Evolutionary conservation across 2,329 filamentous ascomycete genomes (phyloP), one percentile per base, ranked within the genome.

Genomic region (Ophiostoma pallidulum): DNA sequence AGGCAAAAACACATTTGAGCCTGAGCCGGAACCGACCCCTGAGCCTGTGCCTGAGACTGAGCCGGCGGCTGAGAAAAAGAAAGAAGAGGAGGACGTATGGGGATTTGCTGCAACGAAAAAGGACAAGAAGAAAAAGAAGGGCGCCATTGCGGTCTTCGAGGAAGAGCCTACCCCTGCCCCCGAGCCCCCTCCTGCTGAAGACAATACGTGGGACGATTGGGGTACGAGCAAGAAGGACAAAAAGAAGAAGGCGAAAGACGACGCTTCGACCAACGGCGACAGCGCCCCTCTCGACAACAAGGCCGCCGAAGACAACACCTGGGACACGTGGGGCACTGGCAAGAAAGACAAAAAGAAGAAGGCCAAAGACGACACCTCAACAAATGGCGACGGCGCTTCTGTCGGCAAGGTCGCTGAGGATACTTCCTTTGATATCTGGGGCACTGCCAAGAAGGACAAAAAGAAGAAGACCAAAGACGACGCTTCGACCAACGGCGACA

Each of bases 351-450:
- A 48, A 39, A 41, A 35, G 18, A 57, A 57, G 50, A 59, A 58
- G 44, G 51, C 47, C 46, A 43, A 53, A 33, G 49, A 51, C 8
- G 40, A 49, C 22, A 40, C 39, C 19, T 50, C 38, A 29, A 41
- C 41, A 13, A 52, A 45, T 14, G 43, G 39, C 12, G 50, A 50
- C n/a, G 32, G 18, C 14, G 24, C 22, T 18, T 41, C 31, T 19
- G 19, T 19, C 18, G 12, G 12, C 43, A 52, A 57, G 48, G 45
- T 51, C 9, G 46, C 53, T 20, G 54, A 56, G 18, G 55, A 57
- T 19, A 53, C 50, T n/a, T 54, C 53, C 8, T 65, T 60, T 61
- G 58, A 59, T 20, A 40, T 31, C 19, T 60, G 57, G 54, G 56
- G 53, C 13, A 47, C 58, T 3, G 26, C 46, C 45, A 55, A 55